These are phyloP conservation scores for Pythium sp. DNA, from an alignment of 352 stramenopile species.

Conservation along the genomic window DNA sequence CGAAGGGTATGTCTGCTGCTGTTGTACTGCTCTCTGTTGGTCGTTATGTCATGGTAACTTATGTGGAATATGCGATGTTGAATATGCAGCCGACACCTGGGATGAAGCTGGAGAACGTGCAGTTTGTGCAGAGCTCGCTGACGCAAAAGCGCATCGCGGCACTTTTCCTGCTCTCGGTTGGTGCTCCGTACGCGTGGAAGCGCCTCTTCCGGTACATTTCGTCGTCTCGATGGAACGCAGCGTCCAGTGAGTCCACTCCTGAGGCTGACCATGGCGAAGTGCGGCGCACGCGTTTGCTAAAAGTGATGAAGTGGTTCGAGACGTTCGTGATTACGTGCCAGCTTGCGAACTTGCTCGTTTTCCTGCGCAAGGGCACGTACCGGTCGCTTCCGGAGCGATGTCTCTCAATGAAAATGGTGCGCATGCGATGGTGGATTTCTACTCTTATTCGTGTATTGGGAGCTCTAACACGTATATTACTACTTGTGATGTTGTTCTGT, in stretches of 20 bases:
- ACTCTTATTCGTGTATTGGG: not conserved
- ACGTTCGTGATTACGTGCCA: conserved; percentile 65
- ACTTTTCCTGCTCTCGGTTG: conserved; percentile 74
- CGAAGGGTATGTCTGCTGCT: conserved; percentile 37
- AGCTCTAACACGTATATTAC: not conserved
- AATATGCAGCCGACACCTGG: conserved; percentile 61
- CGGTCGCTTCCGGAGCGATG: conserved; percentile 70
- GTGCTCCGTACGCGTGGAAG: conserved; percentile 75
- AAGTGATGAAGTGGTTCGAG: conserved; percentile 69
- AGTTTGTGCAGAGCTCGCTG: conserved; percentile 46
- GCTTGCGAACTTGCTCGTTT: conserved; percentile 68
- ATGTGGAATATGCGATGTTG: conserved; percentile 4
- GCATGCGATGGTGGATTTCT: not conserved
- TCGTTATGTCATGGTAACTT: not conserved
- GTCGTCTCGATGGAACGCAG: conserved; percentile 39
- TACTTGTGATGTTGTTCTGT: not conserved
- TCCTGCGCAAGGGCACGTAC: conserved; percentile 69
- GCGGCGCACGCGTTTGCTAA: conserved; percentile 34
- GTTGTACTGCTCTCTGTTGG: not conserved
- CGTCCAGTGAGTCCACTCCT: not conserved
- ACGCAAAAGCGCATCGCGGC: conserved; percentile 42
- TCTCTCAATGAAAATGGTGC: conserved; percentile 70
- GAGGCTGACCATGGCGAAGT: conserved; percentile 15
- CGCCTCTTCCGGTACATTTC: conserved; percentile 61
- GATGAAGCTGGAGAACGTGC: conserved; percentile 84